Evolutionary conservation across 306 rosid genomes (phyloP).

Genomic region (Ceratonia siliqua): DNA sequence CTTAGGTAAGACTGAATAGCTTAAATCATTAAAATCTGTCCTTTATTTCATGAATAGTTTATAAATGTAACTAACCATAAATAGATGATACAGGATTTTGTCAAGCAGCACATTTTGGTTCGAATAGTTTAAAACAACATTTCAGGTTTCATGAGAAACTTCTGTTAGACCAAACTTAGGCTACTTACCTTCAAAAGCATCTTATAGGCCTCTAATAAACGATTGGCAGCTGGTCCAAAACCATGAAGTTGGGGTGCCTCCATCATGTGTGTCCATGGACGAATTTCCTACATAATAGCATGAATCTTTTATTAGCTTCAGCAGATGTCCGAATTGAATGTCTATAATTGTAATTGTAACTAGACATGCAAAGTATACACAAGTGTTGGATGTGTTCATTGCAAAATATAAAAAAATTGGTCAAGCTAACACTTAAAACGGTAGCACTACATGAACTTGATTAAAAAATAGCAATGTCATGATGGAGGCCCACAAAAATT

Average conservation of each 20-base stretch:
- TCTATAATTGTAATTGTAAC: neutral
- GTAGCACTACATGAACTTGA: no score
- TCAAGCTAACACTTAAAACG: neutral
- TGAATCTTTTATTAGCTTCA: neutral
- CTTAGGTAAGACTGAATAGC: neutral
- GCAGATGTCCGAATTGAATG: neutral
- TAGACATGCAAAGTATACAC: neutral
- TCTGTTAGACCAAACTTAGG: neutral
- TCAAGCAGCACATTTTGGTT: constrained; percentile 12
- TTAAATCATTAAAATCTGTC: neutral
- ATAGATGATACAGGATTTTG: constrained; percentile 5
- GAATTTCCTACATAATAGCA: constrained; percentile 71
- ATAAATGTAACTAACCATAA: neutral
- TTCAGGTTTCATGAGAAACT: neutral
- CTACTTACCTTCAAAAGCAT: constrained; percentile 85
- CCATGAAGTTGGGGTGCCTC: constrained; percentile 99
- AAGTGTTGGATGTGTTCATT: neutral
- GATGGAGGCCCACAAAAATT: no score
- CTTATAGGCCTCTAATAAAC: constrained; percentile 92
- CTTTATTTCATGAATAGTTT: neutral
- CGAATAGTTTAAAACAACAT: neutral
- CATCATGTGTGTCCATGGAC: constrained; percentile 99
- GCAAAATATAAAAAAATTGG: neutral
- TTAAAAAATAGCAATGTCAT: no score
- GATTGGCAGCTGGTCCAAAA: constrained; percentile 97